phyloP scores from a whole-genome alignment of 164 flowering plant genomes.

The Liquidambar formosana region DNA sequence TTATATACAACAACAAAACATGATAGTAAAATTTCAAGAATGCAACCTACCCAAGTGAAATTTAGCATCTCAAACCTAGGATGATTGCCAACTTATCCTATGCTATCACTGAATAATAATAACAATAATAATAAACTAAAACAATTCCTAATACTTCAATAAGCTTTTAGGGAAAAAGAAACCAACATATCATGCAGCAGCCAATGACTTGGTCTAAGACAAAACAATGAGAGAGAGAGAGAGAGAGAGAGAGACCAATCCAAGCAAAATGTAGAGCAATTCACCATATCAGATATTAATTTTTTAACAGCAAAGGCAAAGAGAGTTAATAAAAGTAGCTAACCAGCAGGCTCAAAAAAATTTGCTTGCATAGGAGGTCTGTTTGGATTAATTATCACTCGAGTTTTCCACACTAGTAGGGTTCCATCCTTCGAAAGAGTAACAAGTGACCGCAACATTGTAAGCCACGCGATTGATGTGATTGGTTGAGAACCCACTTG shows the following conservation, averaged over 20 bases:
- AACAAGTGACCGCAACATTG: slow-evolving; percentile 69
- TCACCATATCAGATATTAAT: neutral
- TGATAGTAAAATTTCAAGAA: no score
- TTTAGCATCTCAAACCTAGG: no score
- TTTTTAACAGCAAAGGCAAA: slow-evolving; percentile 4
- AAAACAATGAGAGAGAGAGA: neutral
- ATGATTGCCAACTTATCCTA: no score
- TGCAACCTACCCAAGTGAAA: no score
- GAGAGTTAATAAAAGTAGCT: slow-evolving; percentile 21
- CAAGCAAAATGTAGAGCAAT: neutral
- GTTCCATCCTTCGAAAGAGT: slow-evolving; percentile 91
- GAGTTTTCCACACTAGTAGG: slow-evolving; percentile 95
- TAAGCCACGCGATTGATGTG: slow-evolving; percentile 79
- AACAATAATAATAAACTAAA: no score
- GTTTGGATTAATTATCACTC: slow-evolving; percentile 73
- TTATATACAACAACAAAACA: no score
- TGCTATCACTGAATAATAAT: no score
- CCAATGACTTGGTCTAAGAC: neutral
- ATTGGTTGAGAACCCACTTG: slow-evolving; percentile 97
- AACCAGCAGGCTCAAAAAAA: slow-evolving; percentile 97
- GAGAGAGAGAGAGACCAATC: neutral
- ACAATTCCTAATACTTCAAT: no score
- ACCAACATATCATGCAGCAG: neutral
- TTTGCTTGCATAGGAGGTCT: slow-evolving; percentile 86
- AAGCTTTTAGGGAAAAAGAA: neutral